A percentile compares a stretch with the other conserved stretches of the same genome.
Evolutionary conservation across 805 yeast species (phyloP).

Genomic region (Yarrowia sp.): DNA sequence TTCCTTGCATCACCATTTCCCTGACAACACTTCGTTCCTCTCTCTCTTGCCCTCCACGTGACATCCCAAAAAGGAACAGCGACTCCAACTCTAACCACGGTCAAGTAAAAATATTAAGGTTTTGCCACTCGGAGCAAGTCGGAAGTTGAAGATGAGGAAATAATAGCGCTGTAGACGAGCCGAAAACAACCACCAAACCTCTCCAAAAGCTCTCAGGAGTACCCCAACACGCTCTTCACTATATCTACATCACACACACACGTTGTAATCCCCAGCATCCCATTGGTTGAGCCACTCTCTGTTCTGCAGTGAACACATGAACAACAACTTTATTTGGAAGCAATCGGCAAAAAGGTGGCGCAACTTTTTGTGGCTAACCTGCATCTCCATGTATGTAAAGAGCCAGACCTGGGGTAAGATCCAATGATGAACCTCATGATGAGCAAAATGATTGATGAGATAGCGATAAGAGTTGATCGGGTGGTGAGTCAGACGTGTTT

Average conservation of each 20-base stretch:
- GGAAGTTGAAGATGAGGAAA: too few relatives aligned
- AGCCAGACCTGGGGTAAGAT: not conserved
- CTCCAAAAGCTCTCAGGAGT: not conserved
- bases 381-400: not conserved
- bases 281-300: not conserved
- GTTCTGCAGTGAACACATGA: slow-evolving; percentile 2
- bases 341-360: slow-evolving; percentile 10
- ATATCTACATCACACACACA: not conserved
- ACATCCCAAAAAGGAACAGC: slow-evolving; percentile 1
- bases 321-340: slow-evolving; percentile 13
- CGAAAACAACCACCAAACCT: too few relatives aligned
- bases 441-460: not conserved
- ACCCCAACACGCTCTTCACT: not conserved
- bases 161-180: too few relatives aligned
- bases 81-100: not conserved
- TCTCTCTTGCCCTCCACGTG: too few relatives aligned
- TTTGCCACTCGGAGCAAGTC: slow-evolving; percentile 26
- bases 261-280: too few relatives aligned
- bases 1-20: too few relatives aligned
- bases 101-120: not conserved
- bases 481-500: not conserved
- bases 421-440: not conserved
- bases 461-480: not conserved
- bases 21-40: too few relatives aligned
- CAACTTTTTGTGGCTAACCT: slow-evolving; percentile 15